phyloP scores from a whole-genome alignment of 176 grass and related monocot species.

The Echinochloa phyllopogon region DNA sequence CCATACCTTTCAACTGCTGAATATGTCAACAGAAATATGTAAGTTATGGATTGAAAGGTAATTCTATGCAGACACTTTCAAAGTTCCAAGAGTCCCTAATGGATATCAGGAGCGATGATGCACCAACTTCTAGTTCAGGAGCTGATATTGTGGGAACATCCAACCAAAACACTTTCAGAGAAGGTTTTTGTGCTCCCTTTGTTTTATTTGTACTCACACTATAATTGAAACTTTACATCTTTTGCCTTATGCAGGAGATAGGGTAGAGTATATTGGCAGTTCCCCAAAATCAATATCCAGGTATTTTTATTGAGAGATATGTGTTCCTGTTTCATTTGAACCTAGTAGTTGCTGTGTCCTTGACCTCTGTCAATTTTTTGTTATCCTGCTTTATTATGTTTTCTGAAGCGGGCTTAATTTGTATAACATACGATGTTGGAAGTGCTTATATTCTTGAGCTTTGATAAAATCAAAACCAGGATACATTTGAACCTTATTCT shows the following conservation, averaged over 20 bases:
- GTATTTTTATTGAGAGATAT: constrained; percentile 34
- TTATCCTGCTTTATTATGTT: not conserved
- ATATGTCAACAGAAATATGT: constrained; percentile 19
- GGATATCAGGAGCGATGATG: constrained; percentile 26
- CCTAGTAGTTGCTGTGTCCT: not conserved
- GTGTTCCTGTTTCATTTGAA: not conserved
- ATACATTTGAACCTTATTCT: not conserved
- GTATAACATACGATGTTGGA: not conserved
- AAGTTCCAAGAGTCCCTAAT: constrained; percentile 48
- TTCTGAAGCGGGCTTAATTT: not conserved
- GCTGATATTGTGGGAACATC: constrained; percentile 60
- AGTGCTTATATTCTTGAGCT: not conserved
- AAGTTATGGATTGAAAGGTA: not conserved
- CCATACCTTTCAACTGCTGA: constrained; percentile 3
- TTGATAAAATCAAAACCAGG: not conserved
- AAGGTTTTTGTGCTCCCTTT: constrained; percentile 53
- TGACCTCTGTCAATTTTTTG: not conserved
- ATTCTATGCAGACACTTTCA: constrained; percentile 40
- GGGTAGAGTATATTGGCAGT: constrained; percentile 59
- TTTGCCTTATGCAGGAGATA: constrained; percentile 54
- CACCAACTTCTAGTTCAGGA: constrained; percentile 54
- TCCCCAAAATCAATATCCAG: not conserved
- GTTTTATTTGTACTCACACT: not conserved
- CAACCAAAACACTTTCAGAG: constrained; percentile 62
- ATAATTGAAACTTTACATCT: constrained; percentile 5